Percentiles rank a stretch among this genome's conserved stretches.
These are phyloP conservation scores for Phytopythium oedochilum DNA, from an alignment of 352 stramenopile genomes.

Conservation along the genomic window DNA sequence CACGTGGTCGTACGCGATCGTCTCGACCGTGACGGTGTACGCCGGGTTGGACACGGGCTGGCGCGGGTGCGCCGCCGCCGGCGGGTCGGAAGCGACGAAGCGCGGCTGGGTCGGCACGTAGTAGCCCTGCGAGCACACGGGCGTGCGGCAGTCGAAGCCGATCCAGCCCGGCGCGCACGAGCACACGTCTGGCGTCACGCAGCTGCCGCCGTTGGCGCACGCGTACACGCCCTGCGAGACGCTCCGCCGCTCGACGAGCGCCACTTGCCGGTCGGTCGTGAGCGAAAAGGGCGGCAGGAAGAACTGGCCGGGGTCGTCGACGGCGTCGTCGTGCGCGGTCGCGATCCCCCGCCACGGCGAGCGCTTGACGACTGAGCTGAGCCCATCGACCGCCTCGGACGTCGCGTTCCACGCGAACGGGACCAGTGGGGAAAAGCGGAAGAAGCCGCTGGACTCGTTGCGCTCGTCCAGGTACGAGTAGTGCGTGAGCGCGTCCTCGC, in stretches of 20 bases:
- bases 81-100: conserved; percentile 76
- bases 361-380: not conserved
- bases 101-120: conserved; percentile 74
- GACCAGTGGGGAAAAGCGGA: conserved; percentile 73
- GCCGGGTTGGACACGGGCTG: conserved; percentile 62
- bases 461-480: conserved; percentile 88
- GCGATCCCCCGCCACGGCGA: conserved; percentile 68
- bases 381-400: conserved; percentile 1
- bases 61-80: conserved; percentile 28
- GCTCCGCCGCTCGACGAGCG: conserved; percentile 78
- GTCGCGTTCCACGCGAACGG: conserved; percentile 85
- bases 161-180: conserved; percentile 89
- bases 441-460: conserved; percentile 68
- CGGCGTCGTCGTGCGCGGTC: not conserved
- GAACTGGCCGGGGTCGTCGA: conserved; percentile 21
- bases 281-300: conserved; percentile 60
- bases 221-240: conserved; percentile 92
- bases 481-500: conserved; percentile 61
- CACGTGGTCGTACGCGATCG: conserved; percentile 44
- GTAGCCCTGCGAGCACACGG: conserved; percentile 92
- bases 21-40: conserved; percentile 52
- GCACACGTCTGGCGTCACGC: conserved; percentile 89
- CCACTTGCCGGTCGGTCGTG: conserved; percentile 85
- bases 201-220: conserved; percentile 93
- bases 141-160: conserved; percentile 96